These are phyloP conservation scores for Toxicodendron radicans DNA, from an alignment of 345 rosid genomes.

Conservation along the genomic window DNA sequence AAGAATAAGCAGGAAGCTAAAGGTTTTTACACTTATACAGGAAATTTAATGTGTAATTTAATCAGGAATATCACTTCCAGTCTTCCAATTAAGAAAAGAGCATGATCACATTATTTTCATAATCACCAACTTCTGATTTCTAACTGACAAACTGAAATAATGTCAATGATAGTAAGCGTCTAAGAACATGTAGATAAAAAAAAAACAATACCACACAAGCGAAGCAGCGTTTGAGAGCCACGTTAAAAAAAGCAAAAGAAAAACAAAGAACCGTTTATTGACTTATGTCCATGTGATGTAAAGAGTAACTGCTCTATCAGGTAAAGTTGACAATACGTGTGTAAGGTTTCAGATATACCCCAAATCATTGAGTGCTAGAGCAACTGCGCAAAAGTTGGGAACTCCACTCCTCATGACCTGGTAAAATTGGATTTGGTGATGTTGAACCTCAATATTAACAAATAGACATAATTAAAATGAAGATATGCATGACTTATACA, in stretches of 20 bases:
- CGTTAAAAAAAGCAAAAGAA: background rate
- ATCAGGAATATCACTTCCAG: background rate
- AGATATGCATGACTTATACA: background rate
- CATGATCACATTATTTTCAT: background rate
- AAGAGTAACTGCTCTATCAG: background rate
- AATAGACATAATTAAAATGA: conserved; percentile 7
- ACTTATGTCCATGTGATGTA: background rate
- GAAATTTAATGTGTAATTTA: background rate
- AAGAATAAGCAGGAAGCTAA: background rate
- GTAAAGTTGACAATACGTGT: background rate
- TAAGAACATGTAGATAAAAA: background rate
- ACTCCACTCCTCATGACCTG: conserved; percentile 90
- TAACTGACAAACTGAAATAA: background rate
- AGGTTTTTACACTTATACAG: background rate
- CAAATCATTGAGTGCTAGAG: conserved; percentile 74
- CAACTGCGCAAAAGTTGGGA: conserved; percentile 95
- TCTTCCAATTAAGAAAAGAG: background rate
- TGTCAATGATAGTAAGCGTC: background rate
- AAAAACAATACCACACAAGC: background rate
- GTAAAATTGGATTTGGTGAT: conserved; percentile 16
- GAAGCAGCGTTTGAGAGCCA: background rate
- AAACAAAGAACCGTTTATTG: background rate
- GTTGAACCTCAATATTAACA: background rate
- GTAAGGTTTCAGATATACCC: conserved; percentile 52
- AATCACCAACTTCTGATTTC: background rate